A percentile compares a stretch with the other conserved stretches of the same genome.
Evolutionary conservation across 495 filamentous ascomycete species (phyloP).

Genomic region (Tuber calosporum): DNA sequence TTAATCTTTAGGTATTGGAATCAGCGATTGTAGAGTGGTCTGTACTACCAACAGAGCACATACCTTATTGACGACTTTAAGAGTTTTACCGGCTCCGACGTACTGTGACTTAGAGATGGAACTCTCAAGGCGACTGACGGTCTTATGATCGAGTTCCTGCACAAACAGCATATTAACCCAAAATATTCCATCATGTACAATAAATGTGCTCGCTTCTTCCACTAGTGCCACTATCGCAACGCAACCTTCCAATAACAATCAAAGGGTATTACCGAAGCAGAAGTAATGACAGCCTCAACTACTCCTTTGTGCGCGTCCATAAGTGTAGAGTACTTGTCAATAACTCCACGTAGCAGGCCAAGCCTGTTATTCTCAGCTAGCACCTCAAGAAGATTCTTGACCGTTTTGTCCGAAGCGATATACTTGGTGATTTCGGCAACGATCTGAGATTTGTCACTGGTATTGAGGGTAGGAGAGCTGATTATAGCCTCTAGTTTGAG

Average conservation of each 20-base stretch:
- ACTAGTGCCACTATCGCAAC: neutral
- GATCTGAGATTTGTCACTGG: conserved; percentile 72
- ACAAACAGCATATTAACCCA: conserved; percentile 17
- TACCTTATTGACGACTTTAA: conserved; percentile 91
- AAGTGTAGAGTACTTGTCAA: conserved; percentile 76
- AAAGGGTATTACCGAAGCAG: conserved; percentile 64
- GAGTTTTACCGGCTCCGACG: conserved; percentile 87
- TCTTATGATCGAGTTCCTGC: conserved; percentile 81
- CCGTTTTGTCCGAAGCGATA: conserved; percentile 64
- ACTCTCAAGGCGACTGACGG: conserved; percentile 71
- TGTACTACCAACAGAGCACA: conserved; percentile 30
- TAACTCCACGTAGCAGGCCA: conserved; percentile 68
- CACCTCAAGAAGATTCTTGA: conserved; percentile 87
- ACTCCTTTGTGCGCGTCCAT: conserved; percentile 87
- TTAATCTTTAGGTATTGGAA: conserved; percentile 57
- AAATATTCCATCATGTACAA: neutral
- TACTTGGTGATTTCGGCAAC: conserved; percentile 74
- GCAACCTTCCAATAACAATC: conserved; percentile 4
- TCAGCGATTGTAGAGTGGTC: conserved; percentile 16
- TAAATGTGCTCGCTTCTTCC: neutral
- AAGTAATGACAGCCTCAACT: conserved; percentile 83
- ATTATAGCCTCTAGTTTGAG: conserved; percentile 69
- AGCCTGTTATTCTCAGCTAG: conserved; percentile 95
- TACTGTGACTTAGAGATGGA: conserved; percentile 83
- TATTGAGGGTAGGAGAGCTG: conserved; percentile 66